Conservation (phyloP, 2,329 filamentous ascomycete genomes). For the Colletotrichum musicola region DNA sequence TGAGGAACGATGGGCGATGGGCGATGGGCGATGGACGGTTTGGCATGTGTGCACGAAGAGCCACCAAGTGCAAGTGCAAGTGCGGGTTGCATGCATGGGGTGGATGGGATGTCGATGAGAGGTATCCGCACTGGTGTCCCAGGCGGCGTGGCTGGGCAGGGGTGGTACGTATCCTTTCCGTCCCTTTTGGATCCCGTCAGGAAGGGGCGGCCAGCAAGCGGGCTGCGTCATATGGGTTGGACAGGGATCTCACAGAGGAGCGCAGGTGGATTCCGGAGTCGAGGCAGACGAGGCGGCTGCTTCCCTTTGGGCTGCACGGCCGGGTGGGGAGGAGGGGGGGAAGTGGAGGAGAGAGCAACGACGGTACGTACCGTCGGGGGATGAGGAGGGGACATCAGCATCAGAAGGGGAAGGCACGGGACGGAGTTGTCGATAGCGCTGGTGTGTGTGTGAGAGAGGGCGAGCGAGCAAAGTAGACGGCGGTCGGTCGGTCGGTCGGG, state of each 20-base stretch:
- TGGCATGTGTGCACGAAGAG: slow-evolving; percentile 42
- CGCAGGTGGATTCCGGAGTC: slow-evolving; percentile 30
- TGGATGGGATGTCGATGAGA: slow-evolving; percentile 39
- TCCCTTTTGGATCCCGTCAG: slow-evolving; percentile 35
- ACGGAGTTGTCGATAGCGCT: slow-evolving; percentile 37
- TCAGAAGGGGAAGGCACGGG: slow-evolving; percentile 11
- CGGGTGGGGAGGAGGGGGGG: not conserved
- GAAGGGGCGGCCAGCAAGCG: slow-evolving; percentile 28
- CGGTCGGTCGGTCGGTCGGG: slow-evolving; percentile 12
- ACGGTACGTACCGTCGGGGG: slow-evolving; percentile 2
- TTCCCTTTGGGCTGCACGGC: slow-evolving; percentile 21
- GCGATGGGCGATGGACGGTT: slow-evolving; percentile 40
- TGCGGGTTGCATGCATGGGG: slow-evolving; percentile 50
- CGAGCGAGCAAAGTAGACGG: not conserved
- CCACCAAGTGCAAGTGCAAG: slow-evolving; percentile 44
- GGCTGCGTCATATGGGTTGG: slow-evolving; percentile 46
- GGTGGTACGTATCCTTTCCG: slow-evolving; percentile 27
- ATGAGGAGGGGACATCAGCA: not conserved
- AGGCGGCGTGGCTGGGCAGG: slow-evolving; percentile 35
- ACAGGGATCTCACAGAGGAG: slow-evolving; percentile 52
- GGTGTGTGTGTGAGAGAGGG: slow-evolving; percentile 10
- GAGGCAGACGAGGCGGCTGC: slow-evolving; percentile 34
- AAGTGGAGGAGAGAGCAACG: too few relatives aligned
- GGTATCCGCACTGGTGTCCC: slow-evolving; percentile 34
- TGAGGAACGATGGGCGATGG: slow-evolving; percentile 24